Conservation (phyloP, 139 green algal genomes). For the Yamagishiella unicocca region DNA sequence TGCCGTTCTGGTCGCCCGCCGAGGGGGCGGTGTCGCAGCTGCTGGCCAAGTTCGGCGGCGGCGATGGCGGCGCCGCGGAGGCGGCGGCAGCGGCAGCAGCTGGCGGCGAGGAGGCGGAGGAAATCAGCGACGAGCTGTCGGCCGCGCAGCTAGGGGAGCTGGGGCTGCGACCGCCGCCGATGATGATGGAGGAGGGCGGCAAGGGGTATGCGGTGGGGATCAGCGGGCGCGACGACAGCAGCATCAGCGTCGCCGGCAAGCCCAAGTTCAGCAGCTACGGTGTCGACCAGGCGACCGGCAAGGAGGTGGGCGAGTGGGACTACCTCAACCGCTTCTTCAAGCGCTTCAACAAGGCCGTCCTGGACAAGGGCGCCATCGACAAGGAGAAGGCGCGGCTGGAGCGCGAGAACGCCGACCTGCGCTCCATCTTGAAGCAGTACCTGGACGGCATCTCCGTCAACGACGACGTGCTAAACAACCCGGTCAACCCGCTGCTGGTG, state of each 20-base stretch:
- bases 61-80: not conserved
- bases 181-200: not conserved
- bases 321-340: conserved; percentile 86
- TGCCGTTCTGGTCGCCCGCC: conserved; percentile 71
- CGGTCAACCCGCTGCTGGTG: conserved; percentile 88
- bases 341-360: conserved; percentile 77
- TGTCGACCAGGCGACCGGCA: conserved; percentile 57
- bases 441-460: conserved; percentile 85
- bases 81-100: not conserved
- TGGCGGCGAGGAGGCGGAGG: not conserved
- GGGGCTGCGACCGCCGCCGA: conserved; percentile 26
- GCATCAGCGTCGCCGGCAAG: not conserved
- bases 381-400: conserved; percentile 80
- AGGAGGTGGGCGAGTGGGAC: conserved; percentile 79
- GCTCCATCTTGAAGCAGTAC: conserved; percentile 80
- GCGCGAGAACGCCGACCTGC: conserved; percentile 86
- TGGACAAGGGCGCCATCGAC: conserved; percentile 81
- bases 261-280: conserved; percentile 46
- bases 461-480: conserved; percentile 85
- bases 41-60: not conserved
- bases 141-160: conserved; percentile 31
- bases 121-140: not conserved
- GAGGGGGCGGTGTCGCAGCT: conserved; percentile 62
- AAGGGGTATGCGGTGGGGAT: not conserved
- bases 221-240: not conserved